A percentile compares a stretch with the other conserved stretches of the same genome.
Evolutionary conservation across 129 eudicot species (phyloP).

Genomic region (Rutidosis leptorrhynchoides): DNA sequence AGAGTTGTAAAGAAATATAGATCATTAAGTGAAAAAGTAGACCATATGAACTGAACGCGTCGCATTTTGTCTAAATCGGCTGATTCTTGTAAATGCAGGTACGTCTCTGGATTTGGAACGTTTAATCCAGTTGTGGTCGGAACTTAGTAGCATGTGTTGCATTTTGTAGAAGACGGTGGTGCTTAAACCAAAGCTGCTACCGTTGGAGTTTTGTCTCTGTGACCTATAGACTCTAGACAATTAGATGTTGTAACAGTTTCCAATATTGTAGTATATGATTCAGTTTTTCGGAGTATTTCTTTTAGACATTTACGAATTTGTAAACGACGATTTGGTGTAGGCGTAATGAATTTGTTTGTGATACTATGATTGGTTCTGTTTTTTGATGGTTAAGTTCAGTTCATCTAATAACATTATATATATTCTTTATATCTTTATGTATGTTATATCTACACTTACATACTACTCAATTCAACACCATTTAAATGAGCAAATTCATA

Average conservation of each 20-base stretch:
- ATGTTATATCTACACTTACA: background rate
- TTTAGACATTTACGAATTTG: slow-evolving; percentile 18
- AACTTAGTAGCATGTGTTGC: background rate
- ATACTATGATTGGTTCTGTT: too few species aligned
- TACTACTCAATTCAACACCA: background rate
- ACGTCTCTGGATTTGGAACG: background rate
- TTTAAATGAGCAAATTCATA: too few species aligned
- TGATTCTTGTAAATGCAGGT: background rate
- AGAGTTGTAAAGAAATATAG: too few species aligned
- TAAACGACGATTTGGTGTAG: slow-evolving; percentile 26
- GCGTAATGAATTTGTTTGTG: slow-evolving; percentile 17
- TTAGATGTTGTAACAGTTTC: background rate
- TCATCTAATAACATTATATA: too few species aligned
- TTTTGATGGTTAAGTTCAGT: too few species aligned
- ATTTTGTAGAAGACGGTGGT: slow-evolving; percentile 1
- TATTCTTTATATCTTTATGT: too few species aligned
- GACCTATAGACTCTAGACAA: background rate
- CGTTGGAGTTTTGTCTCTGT: background rate
- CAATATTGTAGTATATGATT: background rate
- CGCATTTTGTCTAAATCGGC: background rate
- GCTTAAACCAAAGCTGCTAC: slow-evolving; percentile 2
- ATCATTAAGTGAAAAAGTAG: too few species aligned
- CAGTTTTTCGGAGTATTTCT: slow-evolving; percentile 18
- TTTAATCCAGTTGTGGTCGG: background rate
- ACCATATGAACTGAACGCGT: background rate